Evolutionary conservation across 2,329 filamentous ascomycete genomes (phyloP).

Genomic region (Hymenoscyphus scutula): DNA sequence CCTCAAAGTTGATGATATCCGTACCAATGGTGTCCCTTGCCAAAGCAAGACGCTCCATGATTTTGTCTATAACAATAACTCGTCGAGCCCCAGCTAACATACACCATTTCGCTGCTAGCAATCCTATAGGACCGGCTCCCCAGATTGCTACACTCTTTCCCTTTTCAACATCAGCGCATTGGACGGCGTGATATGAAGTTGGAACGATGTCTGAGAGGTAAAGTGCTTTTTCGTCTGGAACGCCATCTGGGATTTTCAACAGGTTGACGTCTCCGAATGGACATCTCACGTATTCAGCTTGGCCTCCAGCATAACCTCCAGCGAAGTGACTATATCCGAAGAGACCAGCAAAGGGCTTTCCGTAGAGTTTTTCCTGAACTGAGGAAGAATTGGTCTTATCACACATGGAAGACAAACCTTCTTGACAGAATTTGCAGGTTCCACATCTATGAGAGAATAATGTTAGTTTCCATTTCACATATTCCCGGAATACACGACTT

Average conservation of each 20-base stretch:
- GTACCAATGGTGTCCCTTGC: slow-evolving; percentile 54
- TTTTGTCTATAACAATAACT: slow-evolving; percentile 62
- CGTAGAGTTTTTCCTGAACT: slow-evolving; percentile 59
- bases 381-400: slow-evolving; percentile 57
- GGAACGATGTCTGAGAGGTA: slow-evolving; percentile 62
- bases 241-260: slow-evolving; percentile 59
- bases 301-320: slow-evolving; percentile 65
- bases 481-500: slow-evolving; percentile 34
- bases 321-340: slow-evolving; percentile 60
- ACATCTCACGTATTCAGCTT: slow-evolving; percentile 66
- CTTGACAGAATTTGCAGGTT: slow-evolving; percentile 52
- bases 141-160: slow-evolving; percentile 65
- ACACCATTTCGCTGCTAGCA: slow-evolving; percentile 58
- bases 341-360: slow-evolving; percentile 46
- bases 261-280: slow-evolving; percentile 64
- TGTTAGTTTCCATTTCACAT: slow-evolving; percentile 2
- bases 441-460: slow-evolving; percentile 37
- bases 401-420: slow-evolving; percentile 56
- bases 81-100: slow-evolving; percentile 55
- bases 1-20: slow-evolving; percentile 56
- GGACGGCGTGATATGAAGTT: slow-evolving; percentile 63
- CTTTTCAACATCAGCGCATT: slow-evolving; percentile 61
- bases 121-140: slow-evolving; percentile 63
- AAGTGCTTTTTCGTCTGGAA: slow-evolving; percentile 65
- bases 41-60: slow-evolving; percentile 53